Base-by-base conservation (phyloP, 2,329 filamentous ascomycete genomes). In the Colletotrichum eremochloae region DNA sequence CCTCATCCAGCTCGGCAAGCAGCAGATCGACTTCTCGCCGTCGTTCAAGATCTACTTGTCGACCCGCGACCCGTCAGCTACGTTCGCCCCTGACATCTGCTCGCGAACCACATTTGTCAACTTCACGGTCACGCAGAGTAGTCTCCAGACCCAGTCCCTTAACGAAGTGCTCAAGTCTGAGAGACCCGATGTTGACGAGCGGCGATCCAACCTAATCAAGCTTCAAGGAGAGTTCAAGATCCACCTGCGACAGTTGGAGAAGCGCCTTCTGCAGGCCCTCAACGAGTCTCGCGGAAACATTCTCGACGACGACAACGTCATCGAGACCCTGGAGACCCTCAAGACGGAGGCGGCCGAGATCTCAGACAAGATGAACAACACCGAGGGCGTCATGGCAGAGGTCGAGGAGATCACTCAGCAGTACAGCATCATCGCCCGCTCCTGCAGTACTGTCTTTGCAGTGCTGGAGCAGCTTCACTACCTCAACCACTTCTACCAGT, bases 401-500 rank as follows among this genome's bases (percentile, higher is more conserved):
- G 96, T 99, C 24, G 96, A 99, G 77, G 94, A 93, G 79, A 97
- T 98, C 80, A 99, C 97, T 50, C 90, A 93, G 76, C 93, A 97
- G 82, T 99, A 99, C 87, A 93, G 93, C 80, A 91, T 97, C 75
- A 95, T 99, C 82, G 96, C 96, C 68, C 90, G 92, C 77, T 96
- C 96, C 53, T 99, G 96, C 88, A 98, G 96, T 84, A 95, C 96
- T 67, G 96, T 99, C 53, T 99, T 98, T 81, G 95, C 97, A 42
- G 94, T 99, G 18, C 87, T 99, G 73, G 97, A 99, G 84, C 96
- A 99, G 82, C 89, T 99, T 70, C 96, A 98, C 82, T 97, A 98
- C 80, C 92, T 99, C 81, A 98, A 99, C 82, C 96, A 98, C 86
- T 98, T 98, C 84, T 99, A 99, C 83, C 97, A 98, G 81, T 99